Conservation (phyloP, 2,329 filamentous ascomycete genomes). For the Parasarocladium wereldwijsianum region DNA sequence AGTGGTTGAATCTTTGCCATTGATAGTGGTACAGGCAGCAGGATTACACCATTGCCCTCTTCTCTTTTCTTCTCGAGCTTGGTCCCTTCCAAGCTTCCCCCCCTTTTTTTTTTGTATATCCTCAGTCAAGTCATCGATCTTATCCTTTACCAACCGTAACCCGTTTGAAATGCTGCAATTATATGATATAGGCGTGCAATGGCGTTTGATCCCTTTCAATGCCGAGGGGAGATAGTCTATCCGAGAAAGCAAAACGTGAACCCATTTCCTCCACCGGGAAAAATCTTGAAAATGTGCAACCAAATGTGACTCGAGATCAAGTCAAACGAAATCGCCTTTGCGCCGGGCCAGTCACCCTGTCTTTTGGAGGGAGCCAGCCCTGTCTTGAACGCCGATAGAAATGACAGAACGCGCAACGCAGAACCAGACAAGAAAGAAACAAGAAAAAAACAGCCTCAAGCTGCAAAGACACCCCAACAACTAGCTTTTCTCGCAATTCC, state of each 20-base stretch:
- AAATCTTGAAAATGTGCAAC: neutral
- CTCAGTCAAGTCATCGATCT: neutral
- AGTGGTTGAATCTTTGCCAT: neutral
- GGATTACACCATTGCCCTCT: conserved; percentile 3
- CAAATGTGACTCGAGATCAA: too few species aligned
- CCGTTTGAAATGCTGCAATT: conserved; percentile 2
- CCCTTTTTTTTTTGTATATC: neutral
- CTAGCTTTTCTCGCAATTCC: conserved; percentile 9
- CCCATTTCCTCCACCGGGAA: neutral
- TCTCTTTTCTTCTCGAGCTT: neutral
- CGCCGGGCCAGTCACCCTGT: too few species aligned
- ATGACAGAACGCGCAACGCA: conserved; percentile 1
- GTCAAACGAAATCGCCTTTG: too few species aligned
- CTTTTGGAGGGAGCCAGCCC: too few species aligned
- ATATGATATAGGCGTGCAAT: conserved; percentile 6
- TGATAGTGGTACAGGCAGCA: conserved; percentile 5
- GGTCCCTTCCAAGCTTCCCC: conserved; percentile 2
- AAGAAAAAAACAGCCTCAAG: too few species aligned
- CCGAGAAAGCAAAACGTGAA: too few species aligned
- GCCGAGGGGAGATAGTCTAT: conserved; percentile 38
- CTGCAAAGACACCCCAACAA: conserved; percentile 4
- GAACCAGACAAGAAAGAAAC: neutral
- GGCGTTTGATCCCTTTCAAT: conserved; percentile 17
- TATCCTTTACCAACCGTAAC: neutral
- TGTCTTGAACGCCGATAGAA: neutral